Conservation (phyloP, 305 asterid genomes). For the Vinca major region DNA sequence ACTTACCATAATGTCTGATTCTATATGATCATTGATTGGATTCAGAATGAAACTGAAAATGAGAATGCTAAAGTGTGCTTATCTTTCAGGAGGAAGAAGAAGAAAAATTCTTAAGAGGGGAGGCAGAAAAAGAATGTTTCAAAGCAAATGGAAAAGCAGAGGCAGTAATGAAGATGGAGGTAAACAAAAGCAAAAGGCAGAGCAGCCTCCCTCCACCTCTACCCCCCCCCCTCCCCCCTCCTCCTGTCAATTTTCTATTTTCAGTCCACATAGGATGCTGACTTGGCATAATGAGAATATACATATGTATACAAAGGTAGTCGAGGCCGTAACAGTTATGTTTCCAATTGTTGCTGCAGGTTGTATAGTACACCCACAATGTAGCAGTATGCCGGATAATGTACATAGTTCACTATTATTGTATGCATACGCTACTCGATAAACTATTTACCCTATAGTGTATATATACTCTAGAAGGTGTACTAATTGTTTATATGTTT, state of each 20-base stretch:
- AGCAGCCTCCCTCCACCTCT: conserved; percentile 31
- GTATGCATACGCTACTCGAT: too few species aligned
- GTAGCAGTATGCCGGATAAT: too few species aligned
- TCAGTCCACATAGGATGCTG: conserved; percentile 56
- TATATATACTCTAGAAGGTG: too few species aligned
- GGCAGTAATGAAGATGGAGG: conserved; percentile 50
- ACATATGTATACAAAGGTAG: background rate
- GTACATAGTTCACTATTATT: too few species aligned
- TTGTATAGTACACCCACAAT: too few species aligned
- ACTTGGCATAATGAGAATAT: conserved; percentile 42
- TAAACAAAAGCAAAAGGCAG: conserved; percentile 58
- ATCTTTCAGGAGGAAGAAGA: conserved; percentile 17
- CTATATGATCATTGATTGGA: conserved; percentile 49
- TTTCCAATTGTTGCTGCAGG: too few species aligned
- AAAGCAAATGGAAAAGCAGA: conserved; percentile 55
- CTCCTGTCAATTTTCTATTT: conserved; percentile 37
- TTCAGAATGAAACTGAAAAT: conserved; percentile 14
- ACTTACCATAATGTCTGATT: conserved; percentile 50
- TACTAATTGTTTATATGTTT: too few species aligned
- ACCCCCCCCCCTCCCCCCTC: conserved; percentile 21
- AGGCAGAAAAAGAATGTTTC: conserved; percentile 43
- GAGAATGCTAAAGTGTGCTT: conserved; percentile 14
- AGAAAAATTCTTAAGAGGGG: conserved; percentile 27
- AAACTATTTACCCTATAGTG: too few species aligned
- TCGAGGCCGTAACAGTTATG: too few species aligned